Percentiles rank a stretch among this genome's conserved stretches.
Conservation (phyloP, 2,329 filamentous ascomycete species). For the Chlorencoelia australis region DNA sequence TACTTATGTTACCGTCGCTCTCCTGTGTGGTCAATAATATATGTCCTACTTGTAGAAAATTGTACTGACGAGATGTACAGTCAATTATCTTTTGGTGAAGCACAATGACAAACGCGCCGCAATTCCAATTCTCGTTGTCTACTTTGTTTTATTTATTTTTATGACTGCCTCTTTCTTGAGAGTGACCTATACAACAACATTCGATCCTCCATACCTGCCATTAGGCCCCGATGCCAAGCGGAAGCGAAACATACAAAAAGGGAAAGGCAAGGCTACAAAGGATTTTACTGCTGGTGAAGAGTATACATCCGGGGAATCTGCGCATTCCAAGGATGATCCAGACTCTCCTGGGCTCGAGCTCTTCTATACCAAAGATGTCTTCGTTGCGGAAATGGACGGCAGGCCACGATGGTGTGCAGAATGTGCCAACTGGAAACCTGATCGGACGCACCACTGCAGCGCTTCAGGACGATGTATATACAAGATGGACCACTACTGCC, state of each 20-base stretch:
- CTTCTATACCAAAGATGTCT: conserved; percentile 77
- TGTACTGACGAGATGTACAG: conserved; percentile 31
- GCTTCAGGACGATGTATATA: conserved; percentile 34
- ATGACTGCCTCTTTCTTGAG: conserved; percentile 61
- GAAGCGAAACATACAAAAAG: conserved; percentile 16
- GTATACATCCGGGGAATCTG: conserved; percentile 16
- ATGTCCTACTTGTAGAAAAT: background rate
- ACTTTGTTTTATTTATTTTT: conserved; percentile 60
- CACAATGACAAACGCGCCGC: conserved; percentile 41
- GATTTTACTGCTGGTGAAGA: conserved; percentile 16
- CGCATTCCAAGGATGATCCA: conserved; percentile 26
- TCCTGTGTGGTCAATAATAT: conserved; percentile 51
- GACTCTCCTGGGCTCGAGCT: conserved; percentile 59
- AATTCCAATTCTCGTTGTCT: conserved; percentile 60
- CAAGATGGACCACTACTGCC: conserved; percentile 91
- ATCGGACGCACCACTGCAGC: conserved; percentile 77
- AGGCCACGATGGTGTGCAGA: conserved; percentile 77
- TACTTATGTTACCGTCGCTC: conserved; percentile 60
- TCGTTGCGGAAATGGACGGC: conserved; percentile 74
- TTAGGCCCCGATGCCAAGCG: conserved; percentile 36
- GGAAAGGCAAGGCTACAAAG: conserved; percentile 11
- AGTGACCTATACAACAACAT: conserved; percentile 55
- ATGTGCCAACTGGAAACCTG: conserved; percentile 81
- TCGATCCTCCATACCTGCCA: conserved; percentile 65
- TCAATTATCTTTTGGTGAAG: conserved; percentile 58